Percentiles rank a stretch among this genome's conserved stretches.
These are phyloP conservation scores for Aureobasidium sp. DNA, from an alignment of 2,329 filamentous ascomycete genomes.

Conservation along the genomic window DNA sequence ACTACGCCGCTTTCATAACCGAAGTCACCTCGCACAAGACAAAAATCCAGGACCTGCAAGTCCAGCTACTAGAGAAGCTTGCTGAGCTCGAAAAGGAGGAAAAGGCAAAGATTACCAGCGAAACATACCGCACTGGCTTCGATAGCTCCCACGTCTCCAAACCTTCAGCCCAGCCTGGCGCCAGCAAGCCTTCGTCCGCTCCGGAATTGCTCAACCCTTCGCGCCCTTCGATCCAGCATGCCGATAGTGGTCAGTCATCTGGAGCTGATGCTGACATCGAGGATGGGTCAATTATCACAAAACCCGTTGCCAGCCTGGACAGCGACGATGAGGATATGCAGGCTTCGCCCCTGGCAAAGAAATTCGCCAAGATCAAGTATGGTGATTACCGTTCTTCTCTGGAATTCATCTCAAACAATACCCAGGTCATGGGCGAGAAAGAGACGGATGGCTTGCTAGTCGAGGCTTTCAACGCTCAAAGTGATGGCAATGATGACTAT, in stretches of 20 bases:
- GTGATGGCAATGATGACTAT: slow-evolving; percentile 52
- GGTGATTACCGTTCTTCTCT: slow-evolving; percentile 66
- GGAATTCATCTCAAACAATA: slow-evolving; percentile 70
- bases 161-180: slow-evolving; percentile 17
- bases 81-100: slow-evolving; percentile 79
- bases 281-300: slow-evolving; percentile 36
- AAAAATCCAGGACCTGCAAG: slow-evolving; percentile 72
- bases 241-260: slow-evolving; percentile 41
- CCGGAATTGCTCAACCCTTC: slow-evolving; percentile 59
- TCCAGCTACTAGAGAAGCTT: slow-evolving; percentile 64
- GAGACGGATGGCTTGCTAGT: slow-evolving; percentile 88
- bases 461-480: slow-evolving; percentile 81
- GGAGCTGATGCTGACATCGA: slow-evolving; percentile 55
- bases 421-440: slow-evolving; percentile 67
- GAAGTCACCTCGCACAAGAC: slow-evolving; percentile 68
- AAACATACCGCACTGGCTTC: slow-evolving; percentile 80
- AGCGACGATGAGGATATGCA: slow-evolving; percentile 67
- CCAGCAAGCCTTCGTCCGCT: slow-evolving; percentile 14
- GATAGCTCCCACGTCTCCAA: slow-evolving; percentile 76
- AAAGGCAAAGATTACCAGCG: slow-evolving; percentile 84
- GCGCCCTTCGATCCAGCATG: slow-evolving; percentile 27
- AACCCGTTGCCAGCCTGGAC: slow-evolving; percentile 35
- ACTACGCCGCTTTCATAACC: slow-evolving; percentile 66
- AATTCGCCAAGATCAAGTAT: slow-evolving; percentile 70
- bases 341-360: slow-evolving; percentile 66